Percentiles rank a stretch among this genome's conserved stretches.
These are phyloP conservation scores for Scheffersomyces titani DNA, from an alignment of 1,139 yeast genomes.

Conservation along the genomic window DNA sequence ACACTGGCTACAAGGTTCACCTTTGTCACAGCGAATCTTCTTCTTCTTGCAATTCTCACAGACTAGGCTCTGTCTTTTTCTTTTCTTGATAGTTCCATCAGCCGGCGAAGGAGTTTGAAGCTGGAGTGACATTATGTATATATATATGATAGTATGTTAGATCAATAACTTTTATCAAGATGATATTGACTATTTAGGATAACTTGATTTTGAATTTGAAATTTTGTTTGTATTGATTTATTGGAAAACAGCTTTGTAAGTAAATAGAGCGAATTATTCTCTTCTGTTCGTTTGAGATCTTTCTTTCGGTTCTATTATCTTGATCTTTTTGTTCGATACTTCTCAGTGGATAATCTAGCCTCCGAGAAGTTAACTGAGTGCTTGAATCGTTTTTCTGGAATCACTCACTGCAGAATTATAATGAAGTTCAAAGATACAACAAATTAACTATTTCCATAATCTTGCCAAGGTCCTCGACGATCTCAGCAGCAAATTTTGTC, in stretches of 20 bases:
- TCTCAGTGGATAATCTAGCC: background rate
- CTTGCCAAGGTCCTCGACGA: background rate
- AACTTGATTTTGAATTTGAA: background rate
- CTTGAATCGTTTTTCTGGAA: background rate
- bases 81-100: conserved; percentile 11
- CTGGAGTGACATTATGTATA: background rate
- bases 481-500: background rate
- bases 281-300: background rate
- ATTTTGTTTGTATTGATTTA: background rate
- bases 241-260: background rate
- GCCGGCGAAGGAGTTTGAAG: background rate
- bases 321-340: no score
- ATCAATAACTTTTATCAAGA: no score
- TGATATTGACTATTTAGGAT: no score
- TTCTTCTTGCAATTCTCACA: conserved; percentile 34
- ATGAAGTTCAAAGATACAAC: background rate
- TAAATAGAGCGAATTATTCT: no score
- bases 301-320: background rate
- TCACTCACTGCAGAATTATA: background rate
- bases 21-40: conserved; percentile 38
- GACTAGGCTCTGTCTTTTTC: conserved; percentile 33
- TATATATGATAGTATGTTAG: background rate
- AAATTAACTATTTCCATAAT: background rate
- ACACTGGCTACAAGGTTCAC: conserved; percentile 37
- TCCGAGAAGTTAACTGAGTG: no score